Evolutionary conservation across 2,329 filamentous ascomycete genomes (phyloP).

Genomic region (Leptographium wingfieldii): DNA sequence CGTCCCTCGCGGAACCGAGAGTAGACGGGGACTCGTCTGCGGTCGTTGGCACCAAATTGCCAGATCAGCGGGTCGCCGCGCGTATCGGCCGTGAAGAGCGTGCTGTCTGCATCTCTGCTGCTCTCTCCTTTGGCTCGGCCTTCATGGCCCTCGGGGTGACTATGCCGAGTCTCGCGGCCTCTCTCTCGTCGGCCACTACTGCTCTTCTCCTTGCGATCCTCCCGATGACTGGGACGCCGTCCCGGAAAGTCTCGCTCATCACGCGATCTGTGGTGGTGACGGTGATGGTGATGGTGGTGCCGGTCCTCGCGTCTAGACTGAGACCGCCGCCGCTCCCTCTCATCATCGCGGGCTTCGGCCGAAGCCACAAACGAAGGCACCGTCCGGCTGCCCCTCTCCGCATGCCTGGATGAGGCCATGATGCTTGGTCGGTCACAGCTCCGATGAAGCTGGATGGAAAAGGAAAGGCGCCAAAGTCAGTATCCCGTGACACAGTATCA

Average conservation of each 20-base stretch:
- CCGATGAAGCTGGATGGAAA: background rate
- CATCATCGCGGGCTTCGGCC: background rate
- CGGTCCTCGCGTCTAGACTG: background rate
- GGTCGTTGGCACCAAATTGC: slow-evolving; percentile 61
- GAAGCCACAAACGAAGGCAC: slow-evolving; percentile 13
- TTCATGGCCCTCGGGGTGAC: background rate
- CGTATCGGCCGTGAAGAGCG: slow-evolving; percentile 51
- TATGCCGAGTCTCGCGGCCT: background rate
- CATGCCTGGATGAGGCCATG: slow-evolving; percentile 2
- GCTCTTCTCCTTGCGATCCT: background rate
- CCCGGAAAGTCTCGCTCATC: background rate
- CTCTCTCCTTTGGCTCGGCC: background rate
- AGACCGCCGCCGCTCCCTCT: background rate
- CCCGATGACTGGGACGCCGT: background rate
- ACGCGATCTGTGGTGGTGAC: background rate
- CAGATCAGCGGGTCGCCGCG: slow-evolving; percentile 67
- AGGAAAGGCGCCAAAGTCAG: background rate
- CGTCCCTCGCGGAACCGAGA: slow-evolving; percentile 54
- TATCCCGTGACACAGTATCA: background rate
- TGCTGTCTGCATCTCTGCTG: background rate
- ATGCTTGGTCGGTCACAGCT: background rate
- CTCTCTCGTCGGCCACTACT: background rate
- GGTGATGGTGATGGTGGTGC: background rate
- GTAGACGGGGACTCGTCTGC: slow-evolving; percentile 59
- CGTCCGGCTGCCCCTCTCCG: slow-evolving; percentile 13